Evolutionary conservation across 257 asterid genomes (phyloP).

Genomic region (Solanum rostratum): DNA sequence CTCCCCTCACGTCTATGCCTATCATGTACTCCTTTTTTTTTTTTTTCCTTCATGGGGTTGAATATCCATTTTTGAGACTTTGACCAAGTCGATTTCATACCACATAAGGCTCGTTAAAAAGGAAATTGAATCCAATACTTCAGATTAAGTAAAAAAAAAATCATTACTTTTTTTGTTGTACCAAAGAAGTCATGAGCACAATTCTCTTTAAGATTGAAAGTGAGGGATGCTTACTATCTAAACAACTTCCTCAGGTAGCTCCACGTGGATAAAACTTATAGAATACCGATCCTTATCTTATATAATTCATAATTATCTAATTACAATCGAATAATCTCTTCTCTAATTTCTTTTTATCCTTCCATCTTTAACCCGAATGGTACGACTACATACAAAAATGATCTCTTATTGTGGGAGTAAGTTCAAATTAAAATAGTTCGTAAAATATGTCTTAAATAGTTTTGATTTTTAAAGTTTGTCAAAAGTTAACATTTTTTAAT

Average conservation of each 20-base stretch:
- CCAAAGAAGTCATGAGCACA: too few species aligned
- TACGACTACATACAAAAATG: not conserved
- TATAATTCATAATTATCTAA: not conserved
- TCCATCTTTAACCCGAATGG: not conserved
- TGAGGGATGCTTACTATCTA: too few species aligned
- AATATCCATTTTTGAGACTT: not conserved
- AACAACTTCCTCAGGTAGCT: too few species aligned
- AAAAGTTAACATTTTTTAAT: too few species aligned
- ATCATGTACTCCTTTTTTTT: not conserved
- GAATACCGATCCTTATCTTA: not conserved
- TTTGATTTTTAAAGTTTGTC: too few species aligned
- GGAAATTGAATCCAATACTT: not conserved
- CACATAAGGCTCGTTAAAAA: not conserved
- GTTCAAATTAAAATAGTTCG: not conserved
- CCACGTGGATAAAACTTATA: not conserved
- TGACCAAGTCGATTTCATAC: not conserved
- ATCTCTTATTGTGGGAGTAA: not conserved
- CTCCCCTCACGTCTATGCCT: not conserved
- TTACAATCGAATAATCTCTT: too few species aligned
- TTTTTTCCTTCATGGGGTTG: not conserved
- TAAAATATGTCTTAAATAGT: not conserved
- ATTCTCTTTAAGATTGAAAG: too few species aligned
- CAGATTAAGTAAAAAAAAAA: not conserved
- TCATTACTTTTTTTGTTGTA: too few species aligned
- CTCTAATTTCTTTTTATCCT: not conserved